Conservation (phyloP, 495 filamentous ascomycete species). For the Xylaria curta region DNA sequence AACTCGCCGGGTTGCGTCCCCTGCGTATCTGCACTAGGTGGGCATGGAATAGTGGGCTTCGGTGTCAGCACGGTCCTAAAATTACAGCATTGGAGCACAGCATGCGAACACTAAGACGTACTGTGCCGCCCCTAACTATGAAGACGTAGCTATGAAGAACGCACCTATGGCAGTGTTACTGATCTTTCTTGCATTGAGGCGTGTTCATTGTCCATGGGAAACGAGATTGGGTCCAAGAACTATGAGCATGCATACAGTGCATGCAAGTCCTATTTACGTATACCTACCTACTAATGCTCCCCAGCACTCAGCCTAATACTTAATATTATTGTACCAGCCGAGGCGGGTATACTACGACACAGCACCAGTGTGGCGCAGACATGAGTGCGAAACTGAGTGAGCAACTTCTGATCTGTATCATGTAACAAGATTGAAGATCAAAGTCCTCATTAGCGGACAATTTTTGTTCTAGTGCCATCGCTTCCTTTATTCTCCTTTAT, state of each 20-base stretch:
- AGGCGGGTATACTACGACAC: neutral
- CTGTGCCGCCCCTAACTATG: slow-evolving; percentile 20
- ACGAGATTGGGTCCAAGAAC: slow-evolving; percentile 14
- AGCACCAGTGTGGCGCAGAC: slow-evolving; percentile 18
- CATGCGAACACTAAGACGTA: slow-evolving; percentile 1
- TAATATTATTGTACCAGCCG: neutral
- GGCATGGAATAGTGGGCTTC: slow-evolving; percentile 19
- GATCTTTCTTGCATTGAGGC: slow-evolving; percentile 5
- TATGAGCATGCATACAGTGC: slow-evolving; percentile 9
- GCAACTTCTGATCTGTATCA: neutral
- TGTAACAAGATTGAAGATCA: neutral
- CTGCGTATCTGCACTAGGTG: slow-evolving; percentile 20
- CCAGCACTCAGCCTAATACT: neutral
- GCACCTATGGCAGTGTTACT: neutral
- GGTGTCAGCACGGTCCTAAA: slow-evolving; percentile 22
- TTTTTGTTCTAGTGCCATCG: neutral
- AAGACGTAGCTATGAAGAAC: neutral
- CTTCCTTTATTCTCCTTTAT: slow-evolving; percentile 19
- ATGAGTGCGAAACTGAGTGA: slow-evolving; percentile 1
- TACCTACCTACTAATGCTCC: neutral
- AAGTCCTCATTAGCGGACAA: neutral
- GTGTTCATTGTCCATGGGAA: slow-evolving; percentile 17
- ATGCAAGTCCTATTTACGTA: too few relatives aligned
- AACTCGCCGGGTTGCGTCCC: slow-evolving; percentile 17
- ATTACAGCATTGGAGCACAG: slow-evolving; percentile 10